Percentiles rank a stretch among this genome's conserved stretches.
These are phyloP conservation scores for Artemisia tridentata DNA, from an alignment of 129 eudicot species.

Conservation along the genomic window DNA sequence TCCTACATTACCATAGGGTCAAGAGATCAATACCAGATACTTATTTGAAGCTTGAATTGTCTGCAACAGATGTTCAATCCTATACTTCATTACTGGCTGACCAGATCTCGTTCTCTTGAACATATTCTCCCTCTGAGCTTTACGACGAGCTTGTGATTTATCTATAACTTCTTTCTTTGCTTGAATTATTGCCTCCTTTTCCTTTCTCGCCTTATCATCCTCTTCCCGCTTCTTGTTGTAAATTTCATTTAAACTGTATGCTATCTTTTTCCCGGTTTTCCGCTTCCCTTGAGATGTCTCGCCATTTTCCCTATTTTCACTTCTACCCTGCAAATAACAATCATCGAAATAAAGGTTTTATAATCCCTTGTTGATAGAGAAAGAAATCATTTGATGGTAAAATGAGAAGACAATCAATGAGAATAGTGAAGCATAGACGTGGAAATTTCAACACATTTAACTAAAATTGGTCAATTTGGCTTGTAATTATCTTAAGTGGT, in stretches of 20 bases:
- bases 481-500: too few relatives aligned
- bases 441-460: background rate
- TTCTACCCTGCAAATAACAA: conserved; percentile 39
- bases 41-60: conserved; percentile 54
- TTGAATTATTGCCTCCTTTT: conserved; percentile 61
- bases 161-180: conserved; percentile 60
- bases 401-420: background rate
- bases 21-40: background rate
- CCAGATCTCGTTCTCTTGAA: conserved; percentile 81
- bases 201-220: conserved; percentile 67
- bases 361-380: background rate
- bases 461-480: background rate
- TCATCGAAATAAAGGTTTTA: background rate
- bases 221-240: conserved; percentile 66
- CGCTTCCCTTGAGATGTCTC: conserved; percentile 28
- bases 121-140: conserved; percentile 63
- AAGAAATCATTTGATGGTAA: background rate
- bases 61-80: conserved; percentile 80
- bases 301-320: conserved; percentile 29
- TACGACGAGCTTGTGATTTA: conserved; percentile 53
- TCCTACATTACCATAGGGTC: background rate
- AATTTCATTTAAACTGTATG: conserved; percentile 48
- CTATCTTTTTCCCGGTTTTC: conserved; percentile 36
- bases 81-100: conserved; percentile 92
- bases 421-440: background rate